Evolutionary conservation across 441 rosid species (phyloP).

Genomic region (Populus hybrid): DNA sequence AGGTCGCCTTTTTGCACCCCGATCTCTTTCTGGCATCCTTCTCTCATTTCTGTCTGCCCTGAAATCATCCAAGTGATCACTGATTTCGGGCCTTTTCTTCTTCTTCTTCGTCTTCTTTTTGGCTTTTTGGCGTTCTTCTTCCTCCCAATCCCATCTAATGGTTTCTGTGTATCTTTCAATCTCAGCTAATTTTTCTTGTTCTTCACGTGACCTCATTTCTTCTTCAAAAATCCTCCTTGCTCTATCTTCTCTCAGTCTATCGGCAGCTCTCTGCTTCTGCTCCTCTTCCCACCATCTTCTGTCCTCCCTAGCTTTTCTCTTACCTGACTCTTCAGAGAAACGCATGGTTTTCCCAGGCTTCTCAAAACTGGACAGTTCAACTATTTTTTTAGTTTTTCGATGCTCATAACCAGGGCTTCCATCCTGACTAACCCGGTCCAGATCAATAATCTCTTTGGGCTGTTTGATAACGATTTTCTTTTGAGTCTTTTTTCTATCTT

Average conservation of each 20-base stretch:
- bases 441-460: conserved; percentile 69
- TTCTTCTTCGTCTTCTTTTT: conserved; percentile 69
- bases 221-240: conserved; percentile 40
- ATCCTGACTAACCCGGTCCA: conserved; percentile 75
- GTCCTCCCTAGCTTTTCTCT: conserved; percentile 61
- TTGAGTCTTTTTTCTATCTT: conserved; percentile 60
- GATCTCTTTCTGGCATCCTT: conserved; percentile 67
- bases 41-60: conserved; percentile 59
- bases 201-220: conserved; percentile 46
- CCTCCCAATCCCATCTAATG: conserved; percentile 76
- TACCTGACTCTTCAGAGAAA: conserved; percentile 44
- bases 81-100: conserved; percentile 53
- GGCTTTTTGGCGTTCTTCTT: conserved; percentile 77
- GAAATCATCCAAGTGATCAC: conserved; percentile 63
- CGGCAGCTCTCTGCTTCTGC: conserved; percentile 58
- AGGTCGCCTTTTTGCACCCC: conserved; percentile 56
- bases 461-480: conserved; percentile 79
- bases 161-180: conserved; percentile 70
- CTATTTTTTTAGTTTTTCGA: conserved; percentile 79
- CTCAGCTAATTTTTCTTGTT: conserved; percentile 64
- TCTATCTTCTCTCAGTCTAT: conserved; percentile 49
- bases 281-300: conserved; percentile 82
- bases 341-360: conserved; percentile 35
- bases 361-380: conserved; percentile 71
- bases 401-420: conserved; percentile 59